A percentile compares a stretch with the other conserved stretches of the same genome.
These are phyloP conservation scores for Lepiota brunneoincarnata DNA, from an alignment of 768 basidiomycete species.

Conservation along the genomic window DNA sequence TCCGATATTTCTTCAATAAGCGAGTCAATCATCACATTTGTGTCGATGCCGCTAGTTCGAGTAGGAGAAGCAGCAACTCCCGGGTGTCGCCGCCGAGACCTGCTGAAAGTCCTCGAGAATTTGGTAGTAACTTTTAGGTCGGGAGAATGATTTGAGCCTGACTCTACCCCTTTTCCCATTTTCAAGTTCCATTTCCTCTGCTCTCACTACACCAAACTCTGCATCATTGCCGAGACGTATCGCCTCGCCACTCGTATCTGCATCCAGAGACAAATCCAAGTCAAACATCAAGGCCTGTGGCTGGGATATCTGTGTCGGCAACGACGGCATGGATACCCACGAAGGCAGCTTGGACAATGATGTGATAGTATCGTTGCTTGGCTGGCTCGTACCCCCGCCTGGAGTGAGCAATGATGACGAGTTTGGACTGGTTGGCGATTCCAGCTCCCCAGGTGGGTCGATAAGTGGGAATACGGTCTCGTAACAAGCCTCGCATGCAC, in stretches of 20 bases:
- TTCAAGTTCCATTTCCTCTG: slow-evolving; percentile 12
- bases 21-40: not conserved
- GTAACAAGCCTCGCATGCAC: slow-evolving; percentile 86
- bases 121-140: slow-evolving; percentile 65
- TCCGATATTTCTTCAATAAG: slow-evolving; percentile 13
- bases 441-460: slow-evolving; percentile 23
- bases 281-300: slow-evolving; percentile 52
- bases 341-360: slow-evolving; percentile 52
- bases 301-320: slow-evolving; percentile 30
- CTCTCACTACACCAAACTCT: not conserved
- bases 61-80: not conserved
- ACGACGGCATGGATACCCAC: slow-evolving; percentile 56
- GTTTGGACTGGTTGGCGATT: slow-evolving; percentile 7
- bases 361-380: slow-evolving; percentile 36
- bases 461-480: slow-evolving; percentile 80
- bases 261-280: slow-evolving; percentile 21
- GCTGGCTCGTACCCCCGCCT: not conserved
- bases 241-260: slow-evolving; percentile 2
- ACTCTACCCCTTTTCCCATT: slow-evolving; percentile 24
- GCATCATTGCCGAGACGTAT: slow-evolving; percentile 12
- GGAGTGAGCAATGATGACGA: slow-evolving; percentile 5
- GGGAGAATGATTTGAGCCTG: slow-evolving; percentile 34
- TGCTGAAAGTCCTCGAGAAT: slow-evolving; percentile 60
- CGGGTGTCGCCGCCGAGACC: slow-evolving; percentile 15
- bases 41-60: not conserved